Evolutionary conservation across 73 alveolate species (phyloP).

Genomic region (Paramecium biaurelia): DNA sequence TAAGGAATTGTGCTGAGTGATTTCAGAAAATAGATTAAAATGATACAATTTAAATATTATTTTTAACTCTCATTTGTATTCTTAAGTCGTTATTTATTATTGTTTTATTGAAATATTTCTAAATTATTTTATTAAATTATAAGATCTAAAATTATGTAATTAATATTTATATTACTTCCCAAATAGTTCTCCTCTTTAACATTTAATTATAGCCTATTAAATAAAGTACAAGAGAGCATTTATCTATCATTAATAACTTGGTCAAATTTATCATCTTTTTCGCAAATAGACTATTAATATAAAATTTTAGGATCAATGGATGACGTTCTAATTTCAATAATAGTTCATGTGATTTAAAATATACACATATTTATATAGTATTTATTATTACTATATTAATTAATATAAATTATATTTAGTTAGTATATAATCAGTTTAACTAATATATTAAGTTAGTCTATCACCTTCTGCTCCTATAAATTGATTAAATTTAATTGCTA

Average conservation of each 20-base stretch:
- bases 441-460: neutral
- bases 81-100: neutral
- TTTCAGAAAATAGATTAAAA: neutral
- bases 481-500: neutral
- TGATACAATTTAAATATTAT: neutral
- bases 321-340: too few relatives aligned
- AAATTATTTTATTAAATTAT: neutral
- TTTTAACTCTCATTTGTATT: conserved; percentile 1
- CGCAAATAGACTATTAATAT: too few relatives aligned
- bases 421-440: neutral
- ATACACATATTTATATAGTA: too few relatives aligned
- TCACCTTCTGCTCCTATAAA: too few relatives aligned
- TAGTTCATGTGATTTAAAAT: too few relatives aligned
- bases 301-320: too few relatives aligned
- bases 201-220: neutral
- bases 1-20: neutral
- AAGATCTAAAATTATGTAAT: too few relatives aligned
- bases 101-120: neutral
- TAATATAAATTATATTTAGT: too few relatives aligned
- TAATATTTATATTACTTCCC: neutral
- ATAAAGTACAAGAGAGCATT: too few relatives aligned
- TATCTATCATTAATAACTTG: too few relatives aligned
- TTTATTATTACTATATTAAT: too few relatives aligned
- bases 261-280: too few relatives aligned
- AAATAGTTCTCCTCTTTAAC: neutral